phyloP scores from a whole-genome alignment of 2,329 filamentous ascomycete species.

The Xylaria sp. region DNA sequence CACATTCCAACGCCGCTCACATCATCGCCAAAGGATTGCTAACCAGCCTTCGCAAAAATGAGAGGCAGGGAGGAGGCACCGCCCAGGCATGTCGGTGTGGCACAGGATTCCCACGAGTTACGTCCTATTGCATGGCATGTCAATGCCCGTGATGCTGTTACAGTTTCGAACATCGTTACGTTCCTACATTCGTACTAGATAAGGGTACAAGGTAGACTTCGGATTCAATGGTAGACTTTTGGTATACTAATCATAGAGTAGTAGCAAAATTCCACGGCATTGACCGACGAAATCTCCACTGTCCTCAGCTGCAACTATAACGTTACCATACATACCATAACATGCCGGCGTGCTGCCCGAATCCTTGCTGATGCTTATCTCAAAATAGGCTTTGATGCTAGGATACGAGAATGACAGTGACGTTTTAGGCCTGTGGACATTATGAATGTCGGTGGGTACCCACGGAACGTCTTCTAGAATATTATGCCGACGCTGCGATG shows the following conservation, averaged over 20 bases:
- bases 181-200: background rate
- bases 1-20: background rate
- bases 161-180: background rate
- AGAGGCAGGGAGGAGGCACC: background rate
- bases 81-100: background rate
- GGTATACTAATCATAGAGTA: no score
- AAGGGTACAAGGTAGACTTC: background rate
- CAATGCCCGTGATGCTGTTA: background rate
- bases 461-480: background rate
- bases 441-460: background rate
- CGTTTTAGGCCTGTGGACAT: background rate
- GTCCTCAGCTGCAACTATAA: background rate
- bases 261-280: background rate
- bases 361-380: background rate
- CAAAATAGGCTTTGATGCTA: slow-evolving; percentile 1
- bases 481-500: background rate
- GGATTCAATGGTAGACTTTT: background rate
- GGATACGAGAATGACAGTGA: background rate
- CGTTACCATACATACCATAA: background rate
- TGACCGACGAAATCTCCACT: background rate
- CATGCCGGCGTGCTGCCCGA: background rate
- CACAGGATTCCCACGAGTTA: background rate
- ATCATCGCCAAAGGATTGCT: no score
- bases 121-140: background rate
- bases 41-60: background rate